Evolutionary conservation across 2,329 filamentous ascomycete species (phyloP).

Genomic region (Stenocarpella maydis): DNA sequence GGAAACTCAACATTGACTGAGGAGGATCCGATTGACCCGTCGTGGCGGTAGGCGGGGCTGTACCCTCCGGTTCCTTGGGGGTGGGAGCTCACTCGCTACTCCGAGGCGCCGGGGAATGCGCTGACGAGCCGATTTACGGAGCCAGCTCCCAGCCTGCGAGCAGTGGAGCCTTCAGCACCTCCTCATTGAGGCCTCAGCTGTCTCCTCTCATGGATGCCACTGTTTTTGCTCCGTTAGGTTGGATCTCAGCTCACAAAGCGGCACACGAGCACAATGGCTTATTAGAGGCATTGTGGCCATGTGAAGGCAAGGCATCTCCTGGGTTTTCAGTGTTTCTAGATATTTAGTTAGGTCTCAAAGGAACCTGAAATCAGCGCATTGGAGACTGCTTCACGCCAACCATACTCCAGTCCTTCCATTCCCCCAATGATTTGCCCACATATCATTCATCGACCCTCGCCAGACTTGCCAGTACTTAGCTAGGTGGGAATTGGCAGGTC

Average conservation of each 20-base stretch:
- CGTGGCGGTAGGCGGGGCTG: neutral
- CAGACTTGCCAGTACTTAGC: neutral
- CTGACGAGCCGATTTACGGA: neutral
- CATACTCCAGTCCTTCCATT: neutral
- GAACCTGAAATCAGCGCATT: neutral
- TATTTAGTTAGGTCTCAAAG: neutral
- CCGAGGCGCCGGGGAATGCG: neutral
- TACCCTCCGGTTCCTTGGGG: neutral
- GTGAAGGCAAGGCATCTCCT: neutral
- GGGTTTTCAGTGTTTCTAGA: neutral
- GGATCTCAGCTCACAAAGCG: neutral
- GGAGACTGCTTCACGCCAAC: neutral
- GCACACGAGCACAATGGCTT: neutral
- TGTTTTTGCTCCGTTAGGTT: neutral
- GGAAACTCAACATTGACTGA: conserved; percentile 71
- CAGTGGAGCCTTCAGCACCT: neutral
- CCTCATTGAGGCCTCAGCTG: neutral
- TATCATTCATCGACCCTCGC: neutral
- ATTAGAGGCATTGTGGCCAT: neutral
- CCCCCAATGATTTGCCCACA: neutral
- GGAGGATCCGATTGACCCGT: neutral
- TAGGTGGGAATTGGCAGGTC: neutral
- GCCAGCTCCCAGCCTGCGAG: neutral
- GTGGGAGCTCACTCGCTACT: neutral
- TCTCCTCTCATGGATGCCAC: neutral